Base-by-base conservation (phyloP, 2,329 filamentous ascomycete species). In the Aspergillus fijiensis region DNA sequence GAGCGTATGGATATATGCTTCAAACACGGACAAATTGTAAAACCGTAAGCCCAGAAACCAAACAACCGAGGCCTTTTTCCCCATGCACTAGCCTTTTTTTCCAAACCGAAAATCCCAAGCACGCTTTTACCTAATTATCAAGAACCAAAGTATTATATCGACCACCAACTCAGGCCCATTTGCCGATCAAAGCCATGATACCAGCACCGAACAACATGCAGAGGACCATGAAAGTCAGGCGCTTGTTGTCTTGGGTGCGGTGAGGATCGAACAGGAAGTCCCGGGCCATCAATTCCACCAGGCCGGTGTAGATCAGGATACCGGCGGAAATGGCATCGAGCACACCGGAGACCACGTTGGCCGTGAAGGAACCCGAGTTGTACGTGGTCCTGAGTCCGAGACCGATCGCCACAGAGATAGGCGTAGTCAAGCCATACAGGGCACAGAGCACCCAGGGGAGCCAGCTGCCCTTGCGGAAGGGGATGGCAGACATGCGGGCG, bases 401-500 rank as follows among this genome's bases (percentile, higher is more conserved):
- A 1, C 61, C 61, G 31, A 60, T 63, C 16, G 61, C 61, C 14
- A 63, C 55, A 33, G 61, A 52, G 29, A 63, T 60, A 14, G 61
- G 61, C 2, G 61, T 63, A 0, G 61, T 63, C 42, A 63, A 51
- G 19, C 58, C 58, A 52, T 63, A 63, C 14, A 57, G 25, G 25
- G 31, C 12, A n/a, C 61, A 63, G 19, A 63, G 49, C 19, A 60
- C n/a, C 55, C 55, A 63, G 4, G 61, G 61, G 11, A 63, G 49
- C 55, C 55, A 53, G 39, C 55, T 63, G n/a, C 55, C 49, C 51
- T 58, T 55, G 42, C 77, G 78, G 67, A 83, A 85, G 0, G 80
- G 82, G 21, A 87, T 85, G 23, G 81, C 79, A 4, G 83, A 83
- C 71, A 88, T 81, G 52, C 85, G 79, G 0, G 85, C 83, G 14